Percentiles rank a stretch among this genome's conserved stretches.
Conservation (phyloP, 2,329 filamentous ascomycete species). For the Nothopassalora personata region DNA sequence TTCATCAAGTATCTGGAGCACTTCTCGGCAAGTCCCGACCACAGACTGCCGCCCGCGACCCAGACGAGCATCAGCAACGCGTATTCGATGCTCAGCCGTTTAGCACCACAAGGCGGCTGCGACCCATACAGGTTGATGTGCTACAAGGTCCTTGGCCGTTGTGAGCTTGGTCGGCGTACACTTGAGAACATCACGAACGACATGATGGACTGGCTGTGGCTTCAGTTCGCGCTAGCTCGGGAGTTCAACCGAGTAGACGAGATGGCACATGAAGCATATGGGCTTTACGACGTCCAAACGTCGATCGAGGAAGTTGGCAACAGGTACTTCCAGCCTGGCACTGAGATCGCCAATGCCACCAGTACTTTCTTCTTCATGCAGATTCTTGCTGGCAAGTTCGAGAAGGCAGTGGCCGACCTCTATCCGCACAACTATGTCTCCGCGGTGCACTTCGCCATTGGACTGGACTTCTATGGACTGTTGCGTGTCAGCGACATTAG, state of each 20-base stretch:
- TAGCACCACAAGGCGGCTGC: constrained; percentile 78
- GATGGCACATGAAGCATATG: constrained; percentile 57
- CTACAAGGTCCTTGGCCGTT: constrained; percentile 91
- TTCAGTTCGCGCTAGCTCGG: constrained; percentile 59
- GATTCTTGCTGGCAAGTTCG: constrained; percentile 84
- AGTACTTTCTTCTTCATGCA: constrained; percentile 93
- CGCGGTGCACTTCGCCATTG: constrained; percentile 90
- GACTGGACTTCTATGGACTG: constrained; percentile 81
- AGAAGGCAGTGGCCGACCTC: constrained; percentile 85
- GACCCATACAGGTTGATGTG: constrained; percentile 96
- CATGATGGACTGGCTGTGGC: constrained; percentile 63
- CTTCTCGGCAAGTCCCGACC: constrained; percentile 71
- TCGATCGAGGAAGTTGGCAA: constrained; percentile 85
- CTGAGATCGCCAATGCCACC: constrained; percentile 74
- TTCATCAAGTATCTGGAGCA: constrained; percentile 83
- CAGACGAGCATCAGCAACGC: constrained; percentile 86
- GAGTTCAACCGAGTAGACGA: constrained; percentile 59
- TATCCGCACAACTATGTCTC: constrained; percentile 90
- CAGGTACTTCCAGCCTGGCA: constrained; percentile 79
- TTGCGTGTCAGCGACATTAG: constrained; percentile 79
- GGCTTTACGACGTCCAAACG: constrained; percentile 63
- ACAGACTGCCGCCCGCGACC: constrained; percentile 69
- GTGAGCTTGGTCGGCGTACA: constrained; percentile 54
- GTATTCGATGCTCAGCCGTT: constrained; percentile 77
- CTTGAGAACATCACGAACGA: constrained; percentile 55